A percentile compares a stretch with the other conserved stretches of the same genome.
Evolutionary conservation across 768 basidiomycete species (phyloP).

Genomic region (Kwoniella newhampshirensis): DNA sequence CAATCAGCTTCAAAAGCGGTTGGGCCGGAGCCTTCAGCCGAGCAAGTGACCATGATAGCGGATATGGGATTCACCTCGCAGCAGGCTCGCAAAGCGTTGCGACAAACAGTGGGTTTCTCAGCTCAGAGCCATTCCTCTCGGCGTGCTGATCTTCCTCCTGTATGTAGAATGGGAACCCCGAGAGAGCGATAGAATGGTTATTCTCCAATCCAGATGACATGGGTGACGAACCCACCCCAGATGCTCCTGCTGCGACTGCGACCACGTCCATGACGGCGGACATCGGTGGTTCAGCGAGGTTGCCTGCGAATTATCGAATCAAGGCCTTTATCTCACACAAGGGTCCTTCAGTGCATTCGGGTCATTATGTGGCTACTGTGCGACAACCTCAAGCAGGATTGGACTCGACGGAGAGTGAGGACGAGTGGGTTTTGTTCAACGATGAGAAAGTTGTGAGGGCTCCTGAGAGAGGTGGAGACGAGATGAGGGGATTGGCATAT

Average conservation of each 20-base stretch:
- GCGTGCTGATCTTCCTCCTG: too few relatives aligned
- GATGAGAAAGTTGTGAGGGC: conserved; percentile 95
- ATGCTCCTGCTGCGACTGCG: conserved; percentile 27
- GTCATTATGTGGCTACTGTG: conserved; percentile 52
- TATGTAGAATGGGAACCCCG: conserved; percentile 66
- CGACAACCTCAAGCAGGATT: conserved; percentile 86
- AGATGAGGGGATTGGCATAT: conserved; percentile 82
- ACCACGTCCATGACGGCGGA: not conserved
- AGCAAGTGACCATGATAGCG: conserved; percentile 69
- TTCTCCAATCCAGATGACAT: conserved; percentile 88
- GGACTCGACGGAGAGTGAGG: conserved; percentile 57
- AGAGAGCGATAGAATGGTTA: conserved; percentile 92
- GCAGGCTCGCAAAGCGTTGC: conserved; percentile 82
- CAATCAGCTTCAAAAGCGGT: conserved; percentile 36
- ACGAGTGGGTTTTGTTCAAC: conserved; percentile 86
- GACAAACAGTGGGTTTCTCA: conserved; percentile 75
- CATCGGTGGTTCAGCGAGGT: conserved; percentile 59
- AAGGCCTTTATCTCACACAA: conserved; percentile 98
- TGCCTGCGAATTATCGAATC: conserved; percentile 76
- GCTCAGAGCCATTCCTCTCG: too few relatives aligned
- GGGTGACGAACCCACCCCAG: conserved; percentile 58
- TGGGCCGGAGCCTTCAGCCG: conserved; percentile 64
- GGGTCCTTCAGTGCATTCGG: conserved; percentile 87
- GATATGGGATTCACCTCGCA: conserved; percentile 90
- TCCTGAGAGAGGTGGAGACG: conserved; percentile 74